Evolutionary conservation across 371 early-diverging fungal genomes (phyloP), one percentile per base, ranked within the genome.

Genomic region (Mucor piriformis): DNA sequence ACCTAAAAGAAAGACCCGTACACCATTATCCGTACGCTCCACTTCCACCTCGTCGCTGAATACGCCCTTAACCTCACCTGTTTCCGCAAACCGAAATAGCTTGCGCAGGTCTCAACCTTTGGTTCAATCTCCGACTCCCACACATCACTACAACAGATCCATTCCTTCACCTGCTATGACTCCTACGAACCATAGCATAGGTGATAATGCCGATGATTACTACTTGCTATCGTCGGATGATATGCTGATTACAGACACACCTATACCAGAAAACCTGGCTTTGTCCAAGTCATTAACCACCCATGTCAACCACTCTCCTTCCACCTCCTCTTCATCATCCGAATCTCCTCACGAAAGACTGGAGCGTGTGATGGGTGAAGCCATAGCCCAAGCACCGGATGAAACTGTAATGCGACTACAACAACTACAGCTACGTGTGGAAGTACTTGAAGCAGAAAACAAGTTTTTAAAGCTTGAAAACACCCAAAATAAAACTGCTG

Each of bases 381-480:
- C 73, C 33, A 74, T 75, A 6, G 13, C 62, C 0, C 70, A 64
- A 53, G 71, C 77, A 3, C 77, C 75, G 13, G 77, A 83, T 42
- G 72, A 78, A 23, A 64, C 70, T n/a, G 65, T 68, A 13, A 71
- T 80, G 66, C 72, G 71, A 11, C 47, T 83, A n/a, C 81, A 83
- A 46, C 82, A 81, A 33, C 55, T 81, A 2, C 79, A 80, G 46
- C 43, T 79, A 10, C 74, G 80, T 27, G 73, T 83, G 7, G 82
- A 80, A 48, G 77, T 81, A 0, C 62, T 83, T 16, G 82, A 81
- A 61, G 77, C 80, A 4, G 83, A 83, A 64, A 83, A 83, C 58
- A 69, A 74, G 37, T 72, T 56, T 29, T 62, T 83, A 11, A 79
- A 79, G 23, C 55, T 77, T 1, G 77, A 83, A 44, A 78, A 79